Conservation (phyloP, 805 yeast genomes). For the Teunomyces panamensis region DNA sequence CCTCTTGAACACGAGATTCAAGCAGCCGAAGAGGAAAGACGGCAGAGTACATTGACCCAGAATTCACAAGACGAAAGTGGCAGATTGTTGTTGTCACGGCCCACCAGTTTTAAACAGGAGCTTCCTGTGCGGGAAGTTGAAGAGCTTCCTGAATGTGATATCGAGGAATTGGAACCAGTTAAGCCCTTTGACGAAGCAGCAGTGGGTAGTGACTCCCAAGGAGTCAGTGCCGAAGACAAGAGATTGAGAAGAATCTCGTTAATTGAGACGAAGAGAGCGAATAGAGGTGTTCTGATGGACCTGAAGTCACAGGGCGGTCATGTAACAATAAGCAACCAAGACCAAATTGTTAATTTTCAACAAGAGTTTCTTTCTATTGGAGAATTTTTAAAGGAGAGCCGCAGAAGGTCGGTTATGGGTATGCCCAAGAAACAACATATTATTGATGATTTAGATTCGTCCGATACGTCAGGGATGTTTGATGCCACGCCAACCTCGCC, state of each 20-base stretch:
- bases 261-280: constrained; percentile 4
- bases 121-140: background rate
- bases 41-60: background rate
- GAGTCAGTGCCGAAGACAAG: background rate
- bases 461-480: constrained; percentile 18
- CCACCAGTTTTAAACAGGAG: background rate
- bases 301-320: constrained; percentile 4
- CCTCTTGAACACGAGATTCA: background rate
- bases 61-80: background rate
- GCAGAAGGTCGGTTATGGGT: constrained; percentile 10
- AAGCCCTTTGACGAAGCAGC: background rate
- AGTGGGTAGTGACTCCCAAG: no score
- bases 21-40: background rate
- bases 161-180: constrained; percentile 9
- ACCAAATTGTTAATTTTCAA: constrained; percentile 12
- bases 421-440: background rate
- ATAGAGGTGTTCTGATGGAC: constrained; percentile 5
- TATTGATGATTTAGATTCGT: constrained; percentile 9
- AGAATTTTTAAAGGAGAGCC: constrained; percentile 14
- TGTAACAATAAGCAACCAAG: constrained; percentile 7
- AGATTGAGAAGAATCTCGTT: constrained; percentile 6
- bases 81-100: background rate
- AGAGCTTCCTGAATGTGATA: constrained; percentile 8
- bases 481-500: constrained; percentile 23
- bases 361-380: constrained; percentile 14